phyloP scores from a whole-genome alignment of 2,329 filamentous ascomycete genomes.

The Hypoxylon sp. region DNA sequence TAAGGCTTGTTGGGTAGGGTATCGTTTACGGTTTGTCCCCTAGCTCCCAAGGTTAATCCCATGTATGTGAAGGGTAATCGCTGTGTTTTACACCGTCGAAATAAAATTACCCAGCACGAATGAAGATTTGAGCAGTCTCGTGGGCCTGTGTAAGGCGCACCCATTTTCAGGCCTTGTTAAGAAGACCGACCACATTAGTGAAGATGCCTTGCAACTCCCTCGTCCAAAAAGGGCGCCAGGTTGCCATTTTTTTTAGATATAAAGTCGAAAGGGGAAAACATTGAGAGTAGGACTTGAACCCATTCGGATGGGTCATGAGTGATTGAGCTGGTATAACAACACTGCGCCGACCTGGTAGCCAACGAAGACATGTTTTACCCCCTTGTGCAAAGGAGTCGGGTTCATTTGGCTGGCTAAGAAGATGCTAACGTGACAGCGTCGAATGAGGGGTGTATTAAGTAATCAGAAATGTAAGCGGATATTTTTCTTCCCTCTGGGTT shows the following conservation, averaged over 20 bases:
- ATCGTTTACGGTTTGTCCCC: background rate
- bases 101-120: background rate
- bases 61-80: too few species aligned
- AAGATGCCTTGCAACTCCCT: background rate
- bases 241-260: background rate
- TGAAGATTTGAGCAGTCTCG: background rate
- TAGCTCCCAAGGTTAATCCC: background rate
- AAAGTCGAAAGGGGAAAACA: background rate
- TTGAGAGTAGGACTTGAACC: constrained; percentile 26
- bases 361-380: too few species aligned
- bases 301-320: constrained; percentile 48
- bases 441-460: too few species aligned
- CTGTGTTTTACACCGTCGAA: background rate
- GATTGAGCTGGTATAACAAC: too few species aligned
- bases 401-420: too few species aligned
- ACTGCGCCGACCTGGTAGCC: too few species aligned
- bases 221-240: background rate
- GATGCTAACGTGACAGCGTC: too few species aligned
- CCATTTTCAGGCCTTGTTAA: background rate
- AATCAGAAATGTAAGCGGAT: too few species aligned
- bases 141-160: background rate
- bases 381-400: too few species aligned
- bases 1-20: background rate
- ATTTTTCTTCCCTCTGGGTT: too few species aligned
- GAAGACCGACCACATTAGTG: background rate